phyloP scores from a whole-genome alignment of 169 alveolate species.

The Eimeria necatrix region DNA sequence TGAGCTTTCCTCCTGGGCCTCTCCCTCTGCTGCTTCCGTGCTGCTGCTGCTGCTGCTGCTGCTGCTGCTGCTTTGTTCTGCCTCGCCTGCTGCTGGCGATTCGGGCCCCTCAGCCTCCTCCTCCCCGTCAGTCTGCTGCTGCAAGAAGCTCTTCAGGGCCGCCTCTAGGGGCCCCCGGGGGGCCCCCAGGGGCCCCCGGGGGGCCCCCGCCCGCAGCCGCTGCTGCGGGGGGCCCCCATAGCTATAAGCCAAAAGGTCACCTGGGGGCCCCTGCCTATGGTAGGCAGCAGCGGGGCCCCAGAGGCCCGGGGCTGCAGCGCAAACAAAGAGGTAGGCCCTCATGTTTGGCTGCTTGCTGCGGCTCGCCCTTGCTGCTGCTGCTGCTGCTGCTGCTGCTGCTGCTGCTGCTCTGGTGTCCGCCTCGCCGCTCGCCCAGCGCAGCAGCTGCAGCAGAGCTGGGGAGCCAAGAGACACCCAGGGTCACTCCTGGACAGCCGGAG shows the following conservation, averaged over 20 bases:
- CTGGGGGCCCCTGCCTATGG: neutral
- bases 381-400: conserved; percentile 8
- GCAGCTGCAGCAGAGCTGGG: neutral
- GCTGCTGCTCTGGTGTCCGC: neutral
- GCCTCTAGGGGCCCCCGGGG: neutral
- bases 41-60: neutral
- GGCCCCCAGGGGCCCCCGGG: conserved; percentile 8
- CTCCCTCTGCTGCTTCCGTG: no score
- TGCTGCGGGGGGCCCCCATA: no score
- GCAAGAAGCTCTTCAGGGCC: neutral
- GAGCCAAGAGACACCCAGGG: neutral
- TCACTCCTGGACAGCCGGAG: neutral
- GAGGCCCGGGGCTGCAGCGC: neutral
- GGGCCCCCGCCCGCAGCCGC: neutral
- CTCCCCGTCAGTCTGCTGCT: neutral
- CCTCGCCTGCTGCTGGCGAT: neutral
- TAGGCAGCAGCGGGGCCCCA: conserved; percentile 30
- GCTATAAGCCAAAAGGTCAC: no score
- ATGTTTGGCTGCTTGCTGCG: neutral
- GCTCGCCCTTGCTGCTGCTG: neutral
- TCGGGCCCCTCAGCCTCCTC: neutral
- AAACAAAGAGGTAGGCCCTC: neutral
- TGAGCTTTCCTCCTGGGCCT: no score
- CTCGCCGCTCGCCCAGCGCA: no score
- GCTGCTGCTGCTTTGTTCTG: no score